These are phyloP conservation scores for Avena sativa DNA, from an alignment of 176 grass and related monocot genomes.

Conservation along the genomic window DNA sequence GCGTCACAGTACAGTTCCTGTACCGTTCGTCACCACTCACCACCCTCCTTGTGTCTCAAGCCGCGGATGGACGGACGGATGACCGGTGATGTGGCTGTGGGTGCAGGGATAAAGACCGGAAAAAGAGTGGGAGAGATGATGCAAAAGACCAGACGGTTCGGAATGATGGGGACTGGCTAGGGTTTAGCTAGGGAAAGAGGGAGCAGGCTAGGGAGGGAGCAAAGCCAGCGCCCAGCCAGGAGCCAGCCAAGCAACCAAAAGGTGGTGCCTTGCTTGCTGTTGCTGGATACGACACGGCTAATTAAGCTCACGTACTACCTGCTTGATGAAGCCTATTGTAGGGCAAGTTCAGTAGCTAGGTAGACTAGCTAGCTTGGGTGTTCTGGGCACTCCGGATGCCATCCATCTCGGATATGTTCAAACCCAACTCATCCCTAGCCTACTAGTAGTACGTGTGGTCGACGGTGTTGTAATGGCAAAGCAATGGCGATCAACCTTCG, in stretches of 20 bases:
- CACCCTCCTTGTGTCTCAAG: neutral
- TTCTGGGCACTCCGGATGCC: neutral
- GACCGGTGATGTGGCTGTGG: neutral
- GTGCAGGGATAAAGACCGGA: neutral
- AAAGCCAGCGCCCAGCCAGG: neutral
- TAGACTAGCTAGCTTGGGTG: neutral
- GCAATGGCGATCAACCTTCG: no score
- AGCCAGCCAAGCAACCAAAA: conserved; percentile 39
- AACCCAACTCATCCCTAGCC: no score
- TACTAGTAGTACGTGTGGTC: no score
- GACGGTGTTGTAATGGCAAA: no score
- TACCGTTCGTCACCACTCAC: neutral
- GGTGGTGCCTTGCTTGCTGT: conserved; percentile 38
- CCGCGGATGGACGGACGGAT: neutral
- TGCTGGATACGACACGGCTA: conserved; percentile 11
- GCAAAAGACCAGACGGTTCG: neutral
- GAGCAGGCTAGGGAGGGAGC: conserved; percentile 39
- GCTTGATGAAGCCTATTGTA: neutral
- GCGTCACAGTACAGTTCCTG: neutral
- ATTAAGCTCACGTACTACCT: neutral
- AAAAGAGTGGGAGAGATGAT: no score
- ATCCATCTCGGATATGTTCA: neutral
- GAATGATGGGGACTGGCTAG: conserved; percentile 13
- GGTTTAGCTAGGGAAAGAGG: conserved; percentile 32
- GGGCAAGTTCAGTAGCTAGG: neutral